These are phyloP conservation scores for Scenedesmus sp. DNA, from an alignment of 163 green algal genomes.

Conservation along the genomic window DNA sequence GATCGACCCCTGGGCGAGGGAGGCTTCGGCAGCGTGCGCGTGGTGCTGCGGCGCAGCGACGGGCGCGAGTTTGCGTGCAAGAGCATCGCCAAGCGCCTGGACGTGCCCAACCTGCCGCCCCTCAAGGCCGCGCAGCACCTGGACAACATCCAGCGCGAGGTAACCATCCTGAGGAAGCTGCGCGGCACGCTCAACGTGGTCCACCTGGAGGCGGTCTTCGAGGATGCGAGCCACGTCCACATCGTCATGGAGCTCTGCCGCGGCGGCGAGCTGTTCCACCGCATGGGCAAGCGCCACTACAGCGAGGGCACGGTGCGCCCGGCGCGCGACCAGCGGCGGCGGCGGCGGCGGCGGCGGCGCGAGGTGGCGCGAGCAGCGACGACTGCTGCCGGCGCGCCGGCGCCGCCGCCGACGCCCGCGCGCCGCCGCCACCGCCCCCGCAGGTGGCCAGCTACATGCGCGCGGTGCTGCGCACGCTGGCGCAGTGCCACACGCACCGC, in stretches of 20 bases:
- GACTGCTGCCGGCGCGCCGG: slow-evolving; percentile 18
- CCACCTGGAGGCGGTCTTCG: slow-evolving; percentile 80
- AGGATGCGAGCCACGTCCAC: slow-evolving; percentile 89
- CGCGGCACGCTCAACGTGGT: slow-evolving; percentile 80
- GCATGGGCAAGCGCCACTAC: slow-evolving; percentile 78
- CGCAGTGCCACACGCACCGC: slow-evolving; percentile 86
- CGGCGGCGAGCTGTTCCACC: slow-evolving; percentile 90
- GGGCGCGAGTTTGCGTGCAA: slow-evolving; percentile 94
- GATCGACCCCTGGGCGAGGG: slow-evolving; percentile 70
- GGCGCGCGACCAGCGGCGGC: neutral
- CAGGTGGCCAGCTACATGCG: slow-evolving; percentile 89
- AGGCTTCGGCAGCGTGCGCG: slow-evolving; percentile 77
- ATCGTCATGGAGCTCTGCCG: slow-evolving; percentile 96
- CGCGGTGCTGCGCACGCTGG: slow-evolving; percentile 83
- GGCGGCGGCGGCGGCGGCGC: neutral
- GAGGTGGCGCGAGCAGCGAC: neutral
- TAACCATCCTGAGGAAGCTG: slow-evolving; percentile 75
- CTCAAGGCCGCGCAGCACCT: slow-evolving; percentile 79
- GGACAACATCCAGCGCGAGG: slow-evolving; percentile 85
- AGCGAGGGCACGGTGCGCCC: slow-evolving; percentile 78
- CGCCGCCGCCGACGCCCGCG: neutral
- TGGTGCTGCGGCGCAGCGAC: slow-evolving; percentile 51
- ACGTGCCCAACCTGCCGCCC: slow-evolving; percentile 65
- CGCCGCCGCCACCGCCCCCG: neutral
- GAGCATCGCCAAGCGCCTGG: slow-evolving; percentile 89